Conservation (phyloP, 2,329 filamentous ascomycete species). For the Diplodia mutila region DNA sequence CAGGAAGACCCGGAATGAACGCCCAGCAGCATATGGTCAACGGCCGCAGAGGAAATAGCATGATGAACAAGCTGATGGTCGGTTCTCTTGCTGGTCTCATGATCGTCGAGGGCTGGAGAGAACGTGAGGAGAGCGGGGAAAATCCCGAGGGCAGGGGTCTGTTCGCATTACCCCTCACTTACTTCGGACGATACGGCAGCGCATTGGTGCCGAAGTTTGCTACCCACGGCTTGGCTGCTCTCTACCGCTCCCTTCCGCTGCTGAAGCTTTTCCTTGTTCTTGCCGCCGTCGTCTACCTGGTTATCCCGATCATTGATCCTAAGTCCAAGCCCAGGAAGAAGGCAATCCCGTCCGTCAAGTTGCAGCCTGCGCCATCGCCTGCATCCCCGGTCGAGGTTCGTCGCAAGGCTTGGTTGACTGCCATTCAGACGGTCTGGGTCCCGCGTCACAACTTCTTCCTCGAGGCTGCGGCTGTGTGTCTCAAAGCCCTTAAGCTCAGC, state of each 20-base stretch:
- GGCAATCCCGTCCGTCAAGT: constrained; percentile 44
- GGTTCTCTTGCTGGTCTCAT: constrained; percentile 90
- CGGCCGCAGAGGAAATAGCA: constrained; percentile 52
- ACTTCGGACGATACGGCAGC: constrained; percentile 38
- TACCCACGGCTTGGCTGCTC: constrained; percentile 29
- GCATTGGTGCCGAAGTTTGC: constrained; percentile 31
- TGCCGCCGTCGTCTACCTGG: constrained; percentile 59
- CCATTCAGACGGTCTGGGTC: constrained; percentile 90
- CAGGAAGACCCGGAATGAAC: constrained; percentile 31
- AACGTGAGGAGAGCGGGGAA: constrained; percentile 60
- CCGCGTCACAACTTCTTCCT: constrained; percentile 84
- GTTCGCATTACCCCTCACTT: constrained; percentile 47
- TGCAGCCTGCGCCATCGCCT: constrained; percentile 66
- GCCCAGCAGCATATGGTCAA: constrained; percentile 41
- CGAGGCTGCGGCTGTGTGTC: constrained; percentile 76
- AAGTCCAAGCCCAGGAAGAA: constrained; percentile 60
- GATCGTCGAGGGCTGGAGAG: constrained; percentile 75
- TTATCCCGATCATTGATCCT: constrained; percentile 60
- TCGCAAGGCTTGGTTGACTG: constrained; percentile 88
- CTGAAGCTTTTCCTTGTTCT: constrained; percentile 57
- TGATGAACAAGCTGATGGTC: constrained; percentile 81
- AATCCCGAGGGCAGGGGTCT: constrained; percentile 46
- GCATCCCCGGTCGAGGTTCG: constrained; percentile 84
- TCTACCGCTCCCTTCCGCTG: constrained; percentile 44
- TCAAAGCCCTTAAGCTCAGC: constrained; percentile 83